A percentile compares a stretch with the other conserved stretches of the same genome.
Evolutionary conservation across 1,139 yeast species (phyloP).

Genomic region (Debaryomycetaceae sp.): DNA sequence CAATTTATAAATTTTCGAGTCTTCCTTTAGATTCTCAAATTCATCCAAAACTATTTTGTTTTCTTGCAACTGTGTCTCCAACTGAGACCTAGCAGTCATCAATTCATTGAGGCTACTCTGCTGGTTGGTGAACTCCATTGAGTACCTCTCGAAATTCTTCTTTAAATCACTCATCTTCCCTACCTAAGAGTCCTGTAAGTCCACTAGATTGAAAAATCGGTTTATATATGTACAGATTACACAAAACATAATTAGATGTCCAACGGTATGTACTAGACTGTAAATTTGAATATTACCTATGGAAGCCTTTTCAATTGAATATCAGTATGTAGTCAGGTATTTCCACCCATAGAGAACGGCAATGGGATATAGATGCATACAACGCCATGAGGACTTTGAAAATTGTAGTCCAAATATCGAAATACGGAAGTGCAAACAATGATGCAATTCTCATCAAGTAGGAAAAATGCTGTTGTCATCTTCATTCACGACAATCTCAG

Average conservation of each 20-base stretch:
- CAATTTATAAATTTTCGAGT: conserved; percentile 75
- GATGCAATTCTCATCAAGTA: not conserved
- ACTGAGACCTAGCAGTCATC: conserved; percentile 59
- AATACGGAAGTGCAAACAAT: not conserved
- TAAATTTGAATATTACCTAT: too few relatives aligned
- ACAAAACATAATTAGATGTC: not conserved
- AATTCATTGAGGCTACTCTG: conserved; percentile 42
- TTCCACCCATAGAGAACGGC: too few relatives aligned
- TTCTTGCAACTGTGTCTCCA: conserved; percentile 84
- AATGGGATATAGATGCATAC: too few relatives aligned
- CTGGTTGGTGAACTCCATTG: conserved; percentile 34
- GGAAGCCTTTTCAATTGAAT: too few relatives aligned
- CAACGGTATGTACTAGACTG: too few relatives aligned
- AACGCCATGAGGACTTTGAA: too few relatives aligned
- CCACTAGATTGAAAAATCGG: not conserved
- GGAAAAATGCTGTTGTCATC: conserved; percentile 28
- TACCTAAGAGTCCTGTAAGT: conserved; percentile 1
- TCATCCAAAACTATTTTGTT: conserved; percentile 88
- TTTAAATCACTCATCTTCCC: conserved; percentile 22
- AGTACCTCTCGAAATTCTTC: conserved; percentile 38
- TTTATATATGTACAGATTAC: not conserved
- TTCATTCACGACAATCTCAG: conserved; percentile 50
- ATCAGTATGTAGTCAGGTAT: too few relatives aligned
- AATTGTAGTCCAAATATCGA: not conserved
- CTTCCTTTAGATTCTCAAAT: conserved; percentile 56